phyloP scores from a whole-genome alignment of 495 filamentous ascomycete species.

The Penicillium angulare region DNA sequence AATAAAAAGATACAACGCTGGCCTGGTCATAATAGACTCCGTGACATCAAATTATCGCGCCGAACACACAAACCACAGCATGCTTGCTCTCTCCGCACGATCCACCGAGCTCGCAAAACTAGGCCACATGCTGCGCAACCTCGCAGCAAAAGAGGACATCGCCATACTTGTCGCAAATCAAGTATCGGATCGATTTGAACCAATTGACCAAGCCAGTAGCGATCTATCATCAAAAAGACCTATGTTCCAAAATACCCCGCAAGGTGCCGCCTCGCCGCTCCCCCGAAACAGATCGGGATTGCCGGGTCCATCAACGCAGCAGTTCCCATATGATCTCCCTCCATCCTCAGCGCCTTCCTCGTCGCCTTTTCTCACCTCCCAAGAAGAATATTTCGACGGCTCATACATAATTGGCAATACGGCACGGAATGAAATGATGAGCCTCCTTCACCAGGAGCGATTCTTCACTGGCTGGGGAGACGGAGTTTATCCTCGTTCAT shows the following conservation, averaged over 20 bases:
- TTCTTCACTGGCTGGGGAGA: slow-evolving; percentile 97
- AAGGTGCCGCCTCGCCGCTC: slow-evolving; percentile 19
- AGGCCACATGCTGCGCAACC: slow-evolving; percentile 70
- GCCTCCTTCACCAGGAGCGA: slow-evolving; percentile 83
- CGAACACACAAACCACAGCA: slow-evolving; percentile 57
- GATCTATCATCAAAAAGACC: slow-evolving; percentile 6
- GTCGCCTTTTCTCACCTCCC: slow-evolving; percentile 29
- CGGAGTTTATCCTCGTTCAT: slow-evolving; percentile 14
- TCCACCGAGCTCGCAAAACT: slow-evolving; percentile 69
- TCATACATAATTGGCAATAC: slow-evolving; percentile 40
- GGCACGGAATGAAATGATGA: slow-evolving; percentile 50
- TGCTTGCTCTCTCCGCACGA: slow-evolving; percentile 44
- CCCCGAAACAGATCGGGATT: slow-evolving; percentile 12
- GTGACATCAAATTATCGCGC: slow-evolving; percentile 93
- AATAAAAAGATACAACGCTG: slow-evolving; percentile 69
- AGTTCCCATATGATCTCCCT: slow-evolving; percentile 12
- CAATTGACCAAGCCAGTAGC: slow-evolving; percentile 8
- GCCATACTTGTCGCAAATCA: slow-evolving; percentile 94
- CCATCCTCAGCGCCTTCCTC: slow-evolving; percentile 33
- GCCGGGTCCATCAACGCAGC: slow-evolving; percentile 10
- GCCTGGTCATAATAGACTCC: slow-evolving; percentile 82
- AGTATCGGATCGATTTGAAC: slow-evolving; percentile 82
- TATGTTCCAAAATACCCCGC: slow-evolving; percentile 14
- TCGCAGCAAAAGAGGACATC: slow-evolving; percentile 69
- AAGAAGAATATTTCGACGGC: slow-evolving; percentile 40